phyloP scores from a whole-genome alignment of 2,329 filamentous ascomycete genomes.

The Helicocarpus griseus region DNA sequence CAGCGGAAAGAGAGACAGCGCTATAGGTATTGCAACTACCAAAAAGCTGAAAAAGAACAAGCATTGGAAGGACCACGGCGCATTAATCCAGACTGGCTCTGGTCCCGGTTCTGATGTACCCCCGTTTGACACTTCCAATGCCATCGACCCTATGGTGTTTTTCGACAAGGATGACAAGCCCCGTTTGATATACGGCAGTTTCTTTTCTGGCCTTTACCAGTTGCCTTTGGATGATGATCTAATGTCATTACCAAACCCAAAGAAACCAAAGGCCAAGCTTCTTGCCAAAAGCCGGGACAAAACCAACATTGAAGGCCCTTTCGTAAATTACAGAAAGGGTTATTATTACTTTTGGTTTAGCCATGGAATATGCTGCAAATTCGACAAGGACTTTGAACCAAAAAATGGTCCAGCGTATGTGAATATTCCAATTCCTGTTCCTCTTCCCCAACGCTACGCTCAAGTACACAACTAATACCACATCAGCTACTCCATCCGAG shows the following conservation, averaged over 20 bases:
- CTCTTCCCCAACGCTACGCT: too few species aligned
- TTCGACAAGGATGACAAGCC: slow-evolving; percentile 17
- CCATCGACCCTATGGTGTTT: slow-evolving; percentile 26
- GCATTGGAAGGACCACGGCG: slow-evolving; percentile 28
- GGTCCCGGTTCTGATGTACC: slow-evolving; percentile 18
- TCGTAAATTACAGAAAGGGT: slow-evolving; percentile 24
- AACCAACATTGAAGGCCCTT: slow-evolving; percentile 25
- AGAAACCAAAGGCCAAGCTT: slow-evolving; percentile 18
- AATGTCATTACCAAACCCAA: slow-evolving; percentile 18
- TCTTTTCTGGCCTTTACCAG: slow-evolving; percentile 28
- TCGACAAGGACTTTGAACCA: slow-evolving; percentile 10
- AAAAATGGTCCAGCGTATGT: background rate
- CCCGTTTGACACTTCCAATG: slow-evolving; percentile 27
- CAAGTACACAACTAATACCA: background rate
- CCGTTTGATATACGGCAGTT: slow-evolving; percentile 29
- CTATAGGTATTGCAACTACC: slow-evolving; percentile 27
- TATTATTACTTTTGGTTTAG: slow-evolving; percentile 34
- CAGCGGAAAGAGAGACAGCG: slow-evolving; percentile 22
- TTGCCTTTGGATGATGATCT: slow-evolving; percentile 24
- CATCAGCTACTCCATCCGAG: slow-evolving; percentile 24
- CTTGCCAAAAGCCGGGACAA: slow-evolving; percentile 17
- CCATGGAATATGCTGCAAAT: slow-evolving; percentile 28
- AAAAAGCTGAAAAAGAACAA: slow-evolving; percentile 14
- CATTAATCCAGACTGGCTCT: slow-evolving; percentile 22
- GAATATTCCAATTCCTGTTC: too few species aligned